These are phyloP conservation scores for Elasticomyces elasticus DNA, from an alignment of 495 filamentous ascomycete genomes.

Conservation along the genomic window DNA sequence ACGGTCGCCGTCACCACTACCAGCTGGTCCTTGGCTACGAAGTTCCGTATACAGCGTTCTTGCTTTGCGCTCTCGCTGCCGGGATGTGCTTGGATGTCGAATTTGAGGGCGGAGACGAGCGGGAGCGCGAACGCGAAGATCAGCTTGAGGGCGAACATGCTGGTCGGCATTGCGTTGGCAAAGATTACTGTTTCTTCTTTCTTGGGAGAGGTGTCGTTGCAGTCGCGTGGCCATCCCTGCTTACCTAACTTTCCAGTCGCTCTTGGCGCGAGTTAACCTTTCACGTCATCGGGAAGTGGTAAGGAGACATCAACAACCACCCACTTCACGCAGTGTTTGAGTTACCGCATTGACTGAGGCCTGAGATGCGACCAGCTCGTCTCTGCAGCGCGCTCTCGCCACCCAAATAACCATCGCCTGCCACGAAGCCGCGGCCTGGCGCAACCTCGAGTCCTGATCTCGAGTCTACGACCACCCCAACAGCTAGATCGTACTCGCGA, in stretches of 20 bases:
- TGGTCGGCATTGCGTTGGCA: not conserved
- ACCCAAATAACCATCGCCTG: not conserved
- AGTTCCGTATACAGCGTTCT: slow-evolving; percentile 92
- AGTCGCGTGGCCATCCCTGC: too few relatives aligned
- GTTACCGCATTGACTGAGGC: not conserved
- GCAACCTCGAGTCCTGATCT: not conserved
- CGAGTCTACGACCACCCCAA: not conserved
- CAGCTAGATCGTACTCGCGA: not conserved
- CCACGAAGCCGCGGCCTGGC: not conserved
- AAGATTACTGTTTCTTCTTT: not conserved
- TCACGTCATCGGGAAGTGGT: not conserved
- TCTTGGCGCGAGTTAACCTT: too few relatives aligned
- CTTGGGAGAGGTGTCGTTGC: too few relatives aligned
- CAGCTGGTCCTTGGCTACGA: slow-evolving; percentile 82
- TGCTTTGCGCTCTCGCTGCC: slow-evolving; percentile 47
- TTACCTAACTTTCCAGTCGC: too few relatives aligned
- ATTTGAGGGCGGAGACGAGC: slow-evolving; percentile 71
- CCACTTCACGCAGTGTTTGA: not conserved
- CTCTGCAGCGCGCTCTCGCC: not conserved
- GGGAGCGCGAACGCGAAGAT: slow-evolving; percentile 33
- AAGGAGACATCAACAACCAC: not conserved
- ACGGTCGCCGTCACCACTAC: slow-evolving; percentile 97
- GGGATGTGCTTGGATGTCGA: slow-evolving; percentile 70
- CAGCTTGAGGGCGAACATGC: slow-evolving; percentile 15
- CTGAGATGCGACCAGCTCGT: not conserved